These are phyloP conservation scores for Komagataella kurtzmanii DNA, from an alignment of 805 yeast species.

Conservation along the genomic window DNA sequence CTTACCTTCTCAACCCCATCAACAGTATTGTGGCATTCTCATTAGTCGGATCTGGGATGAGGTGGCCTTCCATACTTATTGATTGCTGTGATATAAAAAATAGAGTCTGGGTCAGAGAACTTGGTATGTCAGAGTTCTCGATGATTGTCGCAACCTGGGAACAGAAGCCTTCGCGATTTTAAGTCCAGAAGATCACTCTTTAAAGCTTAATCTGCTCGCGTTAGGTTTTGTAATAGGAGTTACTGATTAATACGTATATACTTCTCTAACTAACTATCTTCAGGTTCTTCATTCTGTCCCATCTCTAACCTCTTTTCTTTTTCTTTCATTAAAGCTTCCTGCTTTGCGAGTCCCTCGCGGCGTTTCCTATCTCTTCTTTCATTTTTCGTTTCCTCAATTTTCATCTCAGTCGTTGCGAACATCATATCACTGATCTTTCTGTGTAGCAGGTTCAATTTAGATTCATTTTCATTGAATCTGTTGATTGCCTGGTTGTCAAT, in stretches of 20 bases:
- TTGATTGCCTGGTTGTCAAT: constrained; percentile 43
- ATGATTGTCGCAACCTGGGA: not conserved
- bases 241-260: not conserved
- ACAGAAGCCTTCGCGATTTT: not conserved
- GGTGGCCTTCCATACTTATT: not conserved
- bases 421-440: constrained; percentile 24
- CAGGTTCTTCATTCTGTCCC: not conserved
- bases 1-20: constrained; percentile 71
- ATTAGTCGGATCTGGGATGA: not conserved
- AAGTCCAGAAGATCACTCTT: not conserved
- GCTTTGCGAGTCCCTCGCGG: constrained; percentile 32
- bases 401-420: constrained; percentile 2
- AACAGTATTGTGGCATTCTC: constrained; percentile 68
- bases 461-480: constrained; percentile 53
- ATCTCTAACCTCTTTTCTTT: not conserved
- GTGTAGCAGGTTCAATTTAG: constrained; percentile 37
- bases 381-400: constrained; percentile 35
- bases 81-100: not conserved
- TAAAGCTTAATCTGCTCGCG: too few relatives aligned
- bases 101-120: not conserved
- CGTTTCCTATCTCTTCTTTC: constrained; percentile 40
- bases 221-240: too few relatives aligned
- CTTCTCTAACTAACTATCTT: not conserved
- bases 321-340: constrained; percentile 21
- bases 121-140: not conserved